Evolutionary conservation across 345 rosid genomes (phyloP).

Genomic region (Hevea brasiliensis): DNA sequence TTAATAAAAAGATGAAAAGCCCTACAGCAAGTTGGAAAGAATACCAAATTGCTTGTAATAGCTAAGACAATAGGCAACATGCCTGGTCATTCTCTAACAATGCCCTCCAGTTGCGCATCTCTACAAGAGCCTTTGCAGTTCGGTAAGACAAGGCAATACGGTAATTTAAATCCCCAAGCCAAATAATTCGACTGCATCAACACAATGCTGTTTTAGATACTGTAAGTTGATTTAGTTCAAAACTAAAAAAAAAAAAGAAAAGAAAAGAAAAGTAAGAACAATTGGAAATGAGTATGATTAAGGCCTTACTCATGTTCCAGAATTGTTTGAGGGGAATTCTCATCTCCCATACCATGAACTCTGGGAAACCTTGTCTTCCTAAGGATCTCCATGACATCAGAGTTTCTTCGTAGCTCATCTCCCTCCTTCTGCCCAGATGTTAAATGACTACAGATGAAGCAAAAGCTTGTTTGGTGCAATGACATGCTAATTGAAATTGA

Average conservation of each 20-base stretch:
- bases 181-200: slow-evolving; percentile 70
- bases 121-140: slow-evolving; percentile 87
- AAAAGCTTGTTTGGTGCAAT: slow-evolving; percentile 88
- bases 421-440: slow-evolving; percentile 99
- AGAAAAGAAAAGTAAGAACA: not conserved
- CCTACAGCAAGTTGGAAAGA: not conserved
- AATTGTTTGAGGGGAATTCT: slow-evolving; percentile 81
- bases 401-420: slow-evolving; percentile 85
- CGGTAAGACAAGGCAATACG: slow-evolving; percentile 87
- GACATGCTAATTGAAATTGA: slow-evolving; percentile 97
- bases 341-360: slow-evolving; percentile 58
- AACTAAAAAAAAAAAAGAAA: too few species aligned
- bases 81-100: slow-evolving; percentile 96
- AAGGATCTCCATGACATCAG: slow-evolving; percentile 95
- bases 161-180: slow-evolving; percentile 99
- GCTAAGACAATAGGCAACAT: slow-evolving; percentile 23
- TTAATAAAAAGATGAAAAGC: not conserved
- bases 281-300: not conserved
- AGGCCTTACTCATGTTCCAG: slow-evolving; percentile 77
- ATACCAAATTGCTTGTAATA: not conserved
- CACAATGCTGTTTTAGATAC: slow-evolving; percentile 6
- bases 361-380: slow-evolving; percentile 93
- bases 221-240: not conserved
- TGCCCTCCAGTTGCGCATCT: slow-evolving; percentile 93
- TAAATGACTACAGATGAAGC: slow-evolving; percentile 95